Conservation (phyloP, 208 protist genomes). For the Angomonas ambiguus region DNA sequence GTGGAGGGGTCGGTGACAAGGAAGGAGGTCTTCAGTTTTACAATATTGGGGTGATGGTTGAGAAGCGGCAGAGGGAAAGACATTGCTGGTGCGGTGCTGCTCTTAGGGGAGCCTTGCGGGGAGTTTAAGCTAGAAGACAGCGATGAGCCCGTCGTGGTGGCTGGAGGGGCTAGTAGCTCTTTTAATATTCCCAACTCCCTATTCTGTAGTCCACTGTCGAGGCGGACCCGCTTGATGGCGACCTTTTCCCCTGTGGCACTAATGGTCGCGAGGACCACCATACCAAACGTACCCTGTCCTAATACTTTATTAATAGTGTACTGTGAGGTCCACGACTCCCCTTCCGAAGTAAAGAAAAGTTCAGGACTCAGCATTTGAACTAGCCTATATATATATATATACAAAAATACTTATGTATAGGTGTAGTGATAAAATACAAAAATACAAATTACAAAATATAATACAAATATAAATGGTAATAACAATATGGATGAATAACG, state of each 20-base stretch:
- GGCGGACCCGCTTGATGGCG: constrained; percentile 97
- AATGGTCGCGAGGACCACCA: constrained; percentile 91
- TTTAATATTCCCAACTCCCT: constrained; percentile 97
- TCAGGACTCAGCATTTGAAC: not conserved
- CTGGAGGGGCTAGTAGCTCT: constrained; percentile 26
- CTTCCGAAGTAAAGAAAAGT: not conserved
- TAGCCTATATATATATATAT: no score
- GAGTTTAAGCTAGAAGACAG: not conserved
- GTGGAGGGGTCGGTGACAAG: constrained; percentile 80
- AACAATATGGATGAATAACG: constrained; percentile 3
- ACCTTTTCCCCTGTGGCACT: constrained; percentile 83
- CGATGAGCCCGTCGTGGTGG: not conserved
- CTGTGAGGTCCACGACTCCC: constrained; percentile 6
- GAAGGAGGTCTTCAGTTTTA: constrained; percentile 94
- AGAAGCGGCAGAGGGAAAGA: constrained; percentile 2
- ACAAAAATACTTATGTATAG: no score
- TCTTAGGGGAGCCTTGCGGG: not conserved
- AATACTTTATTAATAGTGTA: constrained; percentile 47
- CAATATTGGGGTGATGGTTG: constrained; percentile 92
- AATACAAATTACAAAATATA: no score
- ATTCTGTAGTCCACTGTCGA: constrained; percentile 97
- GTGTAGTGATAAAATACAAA: no score
- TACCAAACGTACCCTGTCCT: constrained; percentile 97
- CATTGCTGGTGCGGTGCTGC: not conserved
- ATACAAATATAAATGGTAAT: constrained; percentile 14